Evolutionary conservation across 1,139 yeast species (phyloP).

Genomic region (Geotrichum carabidarum): DNA sequence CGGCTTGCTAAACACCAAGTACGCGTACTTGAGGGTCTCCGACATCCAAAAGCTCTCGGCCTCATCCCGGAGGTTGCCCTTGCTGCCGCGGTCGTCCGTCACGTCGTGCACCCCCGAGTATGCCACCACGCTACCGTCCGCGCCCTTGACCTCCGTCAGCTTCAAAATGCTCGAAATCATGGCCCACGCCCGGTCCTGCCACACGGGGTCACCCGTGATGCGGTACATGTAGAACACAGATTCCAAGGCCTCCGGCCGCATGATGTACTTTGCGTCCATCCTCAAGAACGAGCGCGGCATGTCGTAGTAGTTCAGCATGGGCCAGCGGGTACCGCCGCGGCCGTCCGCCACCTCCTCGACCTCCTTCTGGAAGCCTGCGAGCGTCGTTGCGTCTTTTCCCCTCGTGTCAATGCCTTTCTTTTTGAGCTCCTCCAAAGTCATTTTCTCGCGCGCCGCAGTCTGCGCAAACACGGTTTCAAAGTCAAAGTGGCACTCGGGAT

Average conservation of each 20-base stretch:
- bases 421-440: background rate
- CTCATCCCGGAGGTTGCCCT: slow-evolving; percentile 39
- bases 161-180: slow-evolving; percentile 51
- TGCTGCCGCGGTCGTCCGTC: slow-evolving; percentile 32
- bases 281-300: slow-evolving; percentile 36
- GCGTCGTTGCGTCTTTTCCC: background rate
- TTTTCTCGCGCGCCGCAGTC: background rate
- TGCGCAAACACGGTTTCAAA: slow-evolving; percentile 20
- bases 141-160: slow-evolving; percentile 18
- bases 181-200: slow-evolving; percentile 68
- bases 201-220: slow-evolving; percentile 64
- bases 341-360: slow-evolving; percentile 20
- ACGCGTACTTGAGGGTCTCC: slow-evolving; percentile 71
- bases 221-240: slow-evolving; percentile 69
- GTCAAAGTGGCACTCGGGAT: slow-evolving; percentile 23
- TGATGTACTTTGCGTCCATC: slow-evolving; percentile 50
- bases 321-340: slow-evolving; percentile 27
- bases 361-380: background rate
- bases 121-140: background rate
- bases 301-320: slow-evolving; percentile 32
- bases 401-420: background rate
- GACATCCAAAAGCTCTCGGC: slow-evolving; percentile 75
- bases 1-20: slow-evolving; percentile 61
- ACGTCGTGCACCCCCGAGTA: slow-evolving; percentile 52
- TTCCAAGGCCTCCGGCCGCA: slow-evolving; percentile 75